phyloP scores from a whole-genome alignment of 352 stramenopile species.

The Globisporangium viniferum region DNA sequence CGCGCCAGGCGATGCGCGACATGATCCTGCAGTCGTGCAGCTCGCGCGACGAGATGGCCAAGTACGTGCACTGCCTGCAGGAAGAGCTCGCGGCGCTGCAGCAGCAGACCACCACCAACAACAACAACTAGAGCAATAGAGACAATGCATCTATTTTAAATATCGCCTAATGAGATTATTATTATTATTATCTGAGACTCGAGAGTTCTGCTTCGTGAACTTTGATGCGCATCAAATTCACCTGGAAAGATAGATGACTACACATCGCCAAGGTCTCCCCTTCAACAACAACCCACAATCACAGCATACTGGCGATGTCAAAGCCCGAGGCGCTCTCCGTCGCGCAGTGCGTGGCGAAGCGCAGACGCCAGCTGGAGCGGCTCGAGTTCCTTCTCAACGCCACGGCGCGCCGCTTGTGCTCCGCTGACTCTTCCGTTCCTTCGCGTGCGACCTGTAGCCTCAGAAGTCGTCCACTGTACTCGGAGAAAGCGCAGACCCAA shows the following conservation, averaged over 20 bases:
- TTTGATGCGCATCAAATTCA: not conserved
- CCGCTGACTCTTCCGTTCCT: too few species aligned
- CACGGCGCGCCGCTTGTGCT: conserved; percentile 19
- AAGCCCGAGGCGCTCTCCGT: conserved; percentile 20
- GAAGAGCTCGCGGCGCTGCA: conserved; percentile 49
- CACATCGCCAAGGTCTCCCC: not conserved
- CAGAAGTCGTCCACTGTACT: not conserved
- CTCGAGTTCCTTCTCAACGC: conserved; percentile 26
- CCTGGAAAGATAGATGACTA: not conserved
- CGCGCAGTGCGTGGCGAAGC: conserved; percentile 30
- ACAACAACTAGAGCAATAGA: conserved; percentile 4
- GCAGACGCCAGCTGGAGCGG: conserved; percentile 28
- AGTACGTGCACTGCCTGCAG: conserved; percentile 54
- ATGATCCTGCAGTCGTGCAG: conserved; percentile 53
- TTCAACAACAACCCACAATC: not conserved
- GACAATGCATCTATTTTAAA: not conserved
- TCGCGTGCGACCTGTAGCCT: not conserved
- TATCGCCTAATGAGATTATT: conserved; percentile 12
- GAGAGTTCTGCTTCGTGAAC: not conserved
- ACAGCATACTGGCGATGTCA: not conserved
- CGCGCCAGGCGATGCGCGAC: conserved; percentile 37
- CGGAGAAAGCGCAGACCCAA: not conserved
- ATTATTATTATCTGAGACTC: conserved; percentile 9
- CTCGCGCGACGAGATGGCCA: conserved; percentile 45
- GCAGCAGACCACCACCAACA: conserved; percentile 18